These are phyloP conservation scores for Scutellaria galericulata DNA, from an alignment of 257 asterid genomes.

Conservation along the genomic window DNA sequence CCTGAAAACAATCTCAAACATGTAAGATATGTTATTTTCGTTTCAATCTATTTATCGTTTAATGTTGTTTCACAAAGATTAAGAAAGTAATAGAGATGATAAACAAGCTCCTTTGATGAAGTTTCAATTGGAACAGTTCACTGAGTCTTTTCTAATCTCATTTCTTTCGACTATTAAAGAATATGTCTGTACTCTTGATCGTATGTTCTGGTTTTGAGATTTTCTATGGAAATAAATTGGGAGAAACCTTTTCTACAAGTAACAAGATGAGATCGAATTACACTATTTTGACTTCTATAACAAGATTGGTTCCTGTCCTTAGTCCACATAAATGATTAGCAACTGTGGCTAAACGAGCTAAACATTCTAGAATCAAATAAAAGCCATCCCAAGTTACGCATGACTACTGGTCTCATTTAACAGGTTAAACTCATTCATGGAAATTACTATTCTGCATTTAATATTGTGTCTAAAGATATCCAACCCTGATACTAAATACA, in stretches of 20 bases:
- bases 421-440: background rate
- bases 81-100: too few relatives aligned
- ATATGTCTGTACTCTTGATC: background rate
- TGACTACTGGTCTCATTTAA: background rate
- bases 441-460: background rate
- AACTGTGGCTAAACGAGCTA: background rate
- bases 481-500: background rate
- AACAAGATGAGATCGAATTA: background rate
- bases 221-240: background rate
- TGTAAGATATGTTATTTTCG: too few relatives aligned
- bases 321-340: background rate
- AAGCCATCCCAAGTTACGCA: background rate
- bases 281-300: background rate
- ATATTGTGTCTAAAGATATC: too few relatives aligned
- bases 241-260: background rate
- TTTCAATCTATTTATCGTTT: too few relatives aligned
- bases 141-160: background rate
- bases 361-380: slow-evolving; percentile 5
- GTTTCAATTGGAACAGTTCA: background rate
- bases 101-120: too few relatives aligned
- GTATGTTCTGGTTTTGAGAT: background rate
- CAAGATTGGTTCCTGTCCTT: background rate
- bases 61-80: too few relatives aligned
- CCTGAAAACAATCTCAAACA: slow-evolving; percentile 50
- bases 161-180: background rate